These are phyloP conservation scores for Mycena metata DNA, from an alignment of 768 basidiomycete species.

Conservation along the genomic window DNA sequence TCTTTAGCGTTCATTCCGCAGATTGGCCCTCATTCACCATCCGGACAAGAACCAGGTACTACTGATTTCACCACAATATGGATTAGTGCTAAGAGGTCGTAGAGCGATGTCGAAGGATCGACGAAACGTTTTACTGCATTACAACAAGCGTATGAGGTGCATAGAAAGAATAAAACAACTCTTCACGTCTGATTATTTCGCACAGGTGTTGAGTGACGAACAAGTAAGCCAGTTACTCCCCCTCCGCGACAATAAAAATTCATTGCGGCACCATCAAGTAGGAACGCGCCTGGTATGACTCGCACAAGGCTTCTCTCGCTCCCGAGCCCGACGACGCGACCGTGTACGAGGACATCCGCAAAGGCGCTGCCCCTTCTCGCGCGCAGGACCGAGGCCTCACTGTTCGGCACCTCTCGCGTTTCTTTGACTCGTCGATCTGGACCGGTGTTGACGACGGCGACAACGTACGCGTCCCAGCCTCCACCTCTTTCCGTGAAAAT, in stretches of 20 bases:
- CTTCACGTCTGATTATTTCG: conserved; percentile 12
- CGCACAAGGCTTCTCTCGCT: conserved; percentile 83
- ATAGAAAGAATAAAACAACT: conserved; percentile 40
- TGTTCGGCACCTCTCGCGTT: conserved; percentile 83
- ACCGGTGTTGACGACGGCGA: conserved; percentile 72
- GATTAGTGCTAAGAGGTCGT: not conserved
- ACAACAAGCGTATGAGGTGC: conserved; percentile 96
- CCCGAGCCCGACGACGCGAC: conserved; percentile 88
- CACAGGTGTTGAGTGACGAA: conserved; percentile 91
- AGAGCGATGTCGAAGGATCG: conserved; percentile 83
- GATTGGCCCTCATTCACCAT: conserved; percentile 86
- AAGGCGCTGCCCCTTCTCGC: conserved; percentile 70
- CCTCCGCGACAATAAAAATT: conserved; percentile 2
- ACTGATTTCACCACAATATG: not conserved
- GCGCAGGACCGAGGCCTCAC: conserved; percentile 82
- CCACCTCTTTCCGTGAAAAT: not conserved
- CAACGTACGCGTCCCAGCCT: conserved; percentile 54
- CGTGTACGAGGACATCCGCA: conserved; percentile 88
- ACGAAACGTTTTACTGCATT: conserved; percentile 89
- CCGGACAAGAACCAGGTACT: conserved; percentile 83
- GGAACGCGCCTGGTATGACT: conserved; percentile 99
- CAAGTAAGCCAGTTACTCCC: conserved; percentile 69
- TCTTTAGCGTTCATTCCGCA: conserved; percentile 82
- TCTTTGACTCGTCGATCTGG: conserved; percentile 84
- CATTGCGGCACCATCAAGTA: conserved; percentile 59